Evolutionary conservation across 2,329 filamentous ascomycete species (phyloP).

Genomic region (Boeremia lycopersici): DNA sequence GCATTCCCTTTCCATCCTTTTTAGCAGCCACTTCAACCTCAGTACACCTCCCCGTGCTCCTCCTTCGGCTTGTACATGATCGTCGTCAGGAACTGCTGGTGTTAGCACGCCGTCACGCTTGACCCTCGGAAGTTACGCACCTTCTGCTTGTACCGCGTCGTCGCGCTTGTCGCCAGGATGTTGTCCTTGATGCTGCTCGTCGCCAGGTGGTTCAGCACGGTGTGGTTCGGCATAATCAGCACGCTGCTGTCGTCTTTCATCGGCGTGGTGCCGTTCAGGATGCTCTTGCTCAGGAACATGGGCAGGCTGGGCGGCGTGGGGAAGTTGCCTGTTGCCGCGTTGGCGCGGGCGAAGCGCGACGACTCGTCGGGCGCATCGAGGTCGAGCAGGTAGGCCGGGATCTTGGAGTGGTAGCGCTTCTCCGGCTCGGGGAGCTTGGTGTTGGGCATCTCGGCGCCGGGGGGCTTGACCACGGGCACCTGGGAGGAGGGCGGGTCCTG

Average conservation of each 20-base stretch:
- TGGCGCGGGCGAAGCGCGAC: slow-evolving; percentile 73
- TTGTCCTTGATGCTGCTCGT: slow-evolving; percentile 98
- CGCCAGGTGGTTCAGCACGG: slow-evolving; percentile 92
- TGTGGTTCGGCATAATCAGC: slow-evolving; percentile 95
- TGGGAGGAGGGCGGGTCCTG: slow-evolving; percentile 50
- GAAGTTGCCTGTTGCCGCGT: slow-evolving; percentile 76
- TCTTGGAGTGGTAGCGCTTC: slow-evolving; percentile 70
- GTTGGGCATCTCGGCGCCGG: slow-evolving; percentile 35
- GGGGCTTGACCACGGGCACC: slow-evolving; percentile 28
- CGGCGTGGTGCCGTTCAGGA: slow-evolving; percentile 86
- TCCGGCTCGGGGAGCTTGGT: slow-evolving; percentile 35
- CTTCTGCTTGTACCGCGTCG: slow-evolving; percentile 97
- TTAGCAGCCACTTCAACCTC: no score
- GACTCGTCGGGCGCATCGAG: slow-evolving; percentile 85
- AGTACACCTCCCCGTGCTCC: slow-evolving; percentile 33
- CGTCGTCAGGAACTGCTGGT: slow-evolving; percentile 84
- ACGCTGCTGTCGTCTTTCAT: slow-evolving; percentile 99
- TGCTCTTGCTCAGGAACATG: slow-evolving; percentile 90
- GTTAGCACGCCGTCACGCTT: slow-evolving; percentile 16
- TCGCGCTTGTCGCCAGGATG: slow-evolving; percentile 91
- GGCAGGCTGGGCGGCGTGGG: slow-evolving; percentile 84
- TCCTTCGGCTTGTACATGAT: slow-evolving; percentile 94
- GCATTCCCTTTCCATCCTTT: neutral
- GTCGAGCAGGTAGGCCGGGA: slow-evolving; percentile 86
- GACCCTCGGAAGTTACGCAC: slow-evolving; percentile 52